Evolutionary conservation across 306 rosid species (phyloP).

Genomic region (Vigna hirtella): DNA sequence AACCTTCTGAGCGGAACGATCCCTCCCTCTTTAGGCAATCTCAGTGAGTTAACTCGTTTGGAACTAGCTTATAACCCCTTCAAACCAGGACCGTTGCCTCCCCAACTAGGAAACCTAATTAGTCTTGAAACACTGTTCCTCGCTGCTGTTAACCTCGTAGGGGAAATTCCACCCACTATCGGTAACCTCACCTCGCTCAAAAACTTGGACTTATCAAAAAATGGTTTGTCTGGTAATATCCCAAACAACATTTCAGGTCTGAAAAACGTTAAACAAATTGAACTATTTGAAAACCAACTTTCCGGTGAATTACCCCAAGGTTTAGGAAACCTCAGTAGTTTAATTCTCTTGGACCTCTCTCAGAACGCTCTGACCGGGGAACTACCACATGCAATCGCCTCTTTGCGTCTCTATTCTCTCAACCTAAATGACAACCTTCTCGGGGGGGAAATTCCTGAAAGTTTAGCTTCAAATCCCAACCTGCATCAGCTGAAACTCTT

Average conservation of each 20-base stretch:
- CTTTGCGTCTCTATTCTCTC: slow-evolving; percentile 49
- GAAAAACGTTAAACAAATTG: slow-evolving; percentile 49
- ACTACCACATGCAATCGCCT: slow-evolving; percentile 54
- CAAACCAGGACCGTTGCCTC: slow-evolving; percentile 59
- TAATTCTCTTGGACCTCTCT: slow-evolving; percentile 65
- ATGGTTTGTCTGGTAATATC: slow-evolving; percentile 65
- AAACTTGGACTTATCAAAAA: slow-evolving; percentile 67
- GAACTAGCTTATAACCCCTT: slow-evolving; percentile 54
- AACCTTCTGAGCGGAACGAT: slow-evolving; percentile 68
- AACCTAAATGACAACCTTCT: slow-evolving; percentile 74
- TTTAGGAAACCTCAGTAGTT: slow-evolving; percentile 60
- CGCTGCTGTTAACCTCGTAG: slow-evolving; percentile 47
- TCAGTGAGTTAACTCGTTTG: slow-evolving; percentile 57
- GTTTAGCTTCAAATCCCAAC: slow-evolving; percentile 59
- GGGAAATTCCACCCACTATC: slow-evolving; percentile 68
- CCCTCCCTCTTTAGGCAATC: slow-evolving; percentile 72
- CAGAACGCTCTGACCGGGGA: slow-evolving; percentile 71
- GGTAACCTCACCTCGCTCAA: slow-evolving; percentile 62
- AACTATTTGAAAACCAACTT: slow-evolving; percentile 57
- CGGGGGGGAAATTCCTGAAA: slow-evolving; percentile 63
- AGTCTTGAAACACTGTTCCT: slow-evolving; percentile 58
- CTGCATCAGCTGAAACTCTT: slow-evolving; percentile 58
- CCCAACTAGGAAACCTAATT: slow-evolving; percentile 68
- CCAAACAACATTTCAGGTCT: slow-evolving; percentile 64
- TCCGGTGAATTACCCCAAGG: slow-evolving; percentile 74